These are phyloP conservation scores for Mycena leptocephala DNA, from an alignment of 768 basidiomycete genomes.

Conservation along the genomic window DNA sequence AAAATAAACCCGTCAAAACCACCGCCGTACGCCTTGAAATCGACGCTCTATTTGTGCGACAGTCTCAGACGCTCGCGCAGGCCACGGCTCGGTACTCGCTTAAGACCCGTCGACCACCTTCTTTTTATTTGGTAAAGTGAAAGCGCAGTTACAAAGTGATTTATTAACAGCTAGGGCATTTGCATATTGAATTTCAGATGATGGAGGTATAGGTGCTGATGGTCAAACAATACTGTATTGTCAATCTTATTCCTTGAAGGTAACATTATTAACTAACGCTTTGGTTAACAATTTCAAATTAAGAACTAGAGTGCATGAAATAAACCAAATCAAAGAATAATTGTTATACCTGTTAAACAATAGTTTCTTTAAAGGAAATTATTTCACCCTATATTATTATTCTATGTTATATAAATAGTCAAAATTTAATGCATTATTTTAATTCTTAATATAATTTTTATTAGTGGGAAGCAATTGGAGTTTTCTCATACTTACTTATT, in stretches of 20 bases:
- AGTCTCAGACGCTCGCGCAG: too few species aligned
- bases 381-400: conserved; percentile 3
- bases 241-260: too few species aligned
- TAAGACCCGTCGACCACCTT: too few species aligned
- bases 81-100: too few species aligned
- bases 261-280: too few species aligned
- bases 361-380: background rate
- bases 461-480: conserved; percentile 25
- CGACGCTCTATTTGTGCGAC: too few species aligned
- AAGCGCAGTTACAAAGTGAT: too few species aligned
- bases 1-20: too few species aligned
- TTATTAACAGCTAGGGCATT: conserved; percentile 8
- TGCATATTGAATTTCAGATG: background rate
- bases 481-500: conserved; percentile 25
- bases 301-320: background rate
- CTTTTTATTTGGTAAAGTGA: too few species aligned
- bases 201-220: too few species aligned
- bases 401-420: conserved; percentile 5
- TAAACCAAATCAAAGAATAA: conserved; percentile 3
- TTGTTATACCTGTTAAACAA: conserved; percentile 5
- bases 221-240: too few species aligned
- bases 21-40: too few species aligned
- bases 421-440: background rate
- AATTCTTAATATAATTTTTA: background rate
- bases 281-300: background rate